Conservation (phyloP, 108 stramenopile genomes). For the Asterionellopsis glacialis region DNA sequence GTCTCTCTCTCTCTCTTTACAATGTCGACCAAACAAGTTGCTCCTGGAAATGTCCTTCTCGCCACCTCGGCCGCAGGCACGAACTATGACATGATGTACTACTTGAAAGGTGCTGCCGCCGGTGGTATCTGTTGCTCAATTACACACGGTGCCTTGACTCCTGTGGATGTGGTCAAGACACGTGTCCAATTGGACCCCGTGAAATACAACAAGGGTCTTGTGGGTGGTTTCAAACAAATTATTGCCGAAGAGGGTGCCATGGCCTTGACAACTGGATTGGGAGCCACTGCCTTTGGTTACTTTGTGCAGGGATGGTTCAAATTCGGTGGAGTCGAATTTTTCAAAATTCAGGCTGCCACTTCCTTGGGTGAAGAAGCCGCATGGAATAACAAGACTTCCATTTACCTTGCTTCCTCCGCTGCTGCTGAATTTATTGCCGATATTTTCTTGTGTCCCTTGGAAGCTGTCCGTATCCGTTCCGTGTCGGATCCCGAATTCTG, state of each 20-base stretch:
- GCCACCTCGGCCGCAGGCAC: conserved; percentile 64
- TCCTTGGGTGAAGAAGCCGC: conserved; percentile 88
- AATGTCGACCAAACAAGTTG: background rate
- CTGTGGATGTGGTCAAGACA: conserved; percentile 86
- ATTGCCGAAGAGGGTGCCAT: conserved; percentile 92
- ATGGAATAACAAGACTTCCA: conserved; percentile 90
- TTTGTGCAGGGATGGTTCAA: conserved; percentile 99
- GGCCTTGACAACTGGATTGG: conserved; percentile 95
- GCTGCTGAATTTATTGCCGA: conserved; percentile 95
- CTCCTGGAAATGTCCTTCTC: conserved; percentile 47
- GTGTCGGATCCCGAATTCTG: conserved; percentile 94
- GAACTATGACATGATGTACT: conserved; percentile 78
- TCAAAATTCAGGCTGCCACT: conserved; percentile 91
- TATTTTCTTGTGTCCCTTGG: conserved; percentile 97
- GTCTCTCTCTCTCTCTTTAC: too few relatives aligned
- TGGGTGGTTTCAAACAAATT: conserved; percentile 86
- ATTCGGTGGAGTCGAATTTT: conserved; percentile 98
- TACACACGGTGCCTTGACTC: conserved; percentile 94
- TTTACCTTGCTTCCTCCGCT: conserved; percentile 93
- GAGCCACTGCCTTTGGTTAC: conserved; percentile 94
- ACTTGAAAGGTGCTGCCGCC: conserved; percentile 83
- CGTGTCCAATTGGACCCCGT: background rate
- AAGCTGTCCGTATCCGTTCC: conserved; percentile 96
- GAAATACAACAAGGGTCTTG: conserved; percentile 90
- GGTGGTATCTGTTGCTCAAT: conserved; percentile 97